These are phyloP conservation scores for Ceratobasidium sp. DNA, from an alignment of 1,284 basidiomycete species.

Conservation along the genomic window DNA sequence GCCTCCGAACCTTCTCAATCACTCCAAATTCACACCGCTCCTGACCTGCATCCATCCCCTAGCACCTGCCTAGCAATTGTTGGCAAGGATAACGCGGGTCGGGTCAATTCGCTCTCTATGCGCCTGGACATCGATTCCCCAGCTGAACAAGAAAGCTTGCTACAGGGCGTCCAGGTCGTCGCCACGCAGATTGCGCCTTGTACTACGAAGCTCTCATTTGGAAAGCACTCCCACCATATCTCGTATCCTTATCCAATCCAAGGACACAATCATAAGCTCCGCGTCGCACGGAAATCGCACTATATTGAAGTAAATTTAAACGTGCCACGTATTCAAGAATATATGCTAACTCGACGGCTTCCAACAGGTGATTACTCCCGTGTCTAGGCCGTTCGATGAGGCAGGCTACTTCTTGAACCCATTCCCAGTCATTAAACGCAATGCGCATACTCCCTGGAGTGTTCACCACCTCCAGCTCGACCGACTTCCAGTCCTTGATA, in stretches of 20 bases:
- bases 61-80: not conserved
- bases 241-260: slow-evolving; percentile 24
- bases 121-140: not conserved
- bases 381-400: not conserved
- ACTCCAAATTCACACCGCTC: too few relatives aligned
- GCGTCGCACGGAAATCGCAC: slow-evolving; percentile 12
- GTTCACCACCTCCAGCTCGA: not conserved
- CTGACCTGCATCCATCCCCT: too few relatives aligned
- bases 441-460: slow-evolving; percentile 8
- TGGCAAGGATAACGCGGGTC: too few relatives aligned
- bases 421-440: not conserved
- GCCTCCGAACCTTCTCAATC: not conserved
- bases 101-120: not conserved
- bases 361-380: not conserved
- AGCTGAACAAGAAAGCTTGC: not conserved
- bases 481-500: not conserved
- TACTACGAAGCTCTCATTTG: slow-evolving; percentile 19
- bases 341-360: not conserved
- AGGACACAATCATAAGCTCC: not conserved
- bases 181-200: slow-evolving; percentile 17
- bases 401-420: slow-evolving; percentile 1
- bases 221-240: not conserved
- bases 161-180: not conserved
- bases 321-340: not conserved
- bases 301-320: slow-evolving; percentile 26